Conservation (phyloP, 305 asterid species). For the Stenogyne calaminthoides region DNA sequence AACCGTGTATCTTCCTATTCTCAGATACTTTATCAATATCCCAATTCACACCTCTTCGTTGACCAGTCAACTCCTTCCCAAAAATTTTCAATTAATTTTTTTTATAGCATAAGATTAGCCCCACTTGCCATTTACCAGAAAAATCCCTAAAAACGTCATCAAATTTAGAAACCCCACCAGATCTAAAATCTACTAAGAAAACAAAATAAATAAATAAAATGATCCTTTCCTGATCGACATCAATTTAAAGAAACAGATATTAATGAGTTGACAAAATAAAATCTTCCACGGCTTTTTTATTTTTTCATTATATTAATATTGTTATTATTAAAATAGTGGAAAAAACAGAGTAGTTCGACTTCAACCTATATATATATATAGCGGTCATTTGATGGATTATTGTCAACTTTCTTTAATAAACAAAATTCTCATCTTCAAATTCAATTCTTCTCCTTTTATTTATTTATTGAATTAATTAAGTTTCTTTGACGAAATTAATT, state of each 20-base stretch:
- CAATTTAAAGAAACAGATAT: neutral
- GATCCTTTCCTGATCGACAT: neutral
- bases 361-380: no score
- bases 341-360: neutral
- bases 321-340: neutral
- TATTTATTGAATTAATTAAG: no score
- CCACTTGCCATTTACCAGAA: neutral
- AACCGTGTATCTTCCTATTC: conserved; percentile 22
- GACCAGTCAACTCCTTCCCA: neutral
- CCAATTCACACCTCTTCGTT: conserved; percentile 29
- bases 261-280: neutral
- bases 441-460: neutral
- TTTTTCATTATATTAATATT: neutral
- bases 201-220: neutral
- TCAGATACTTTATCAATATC: neutral
- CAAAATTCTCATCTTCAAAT: neutral
- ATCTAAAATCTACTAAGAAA: neutral
- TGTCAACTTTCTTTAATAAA: conserved; percentile 28
- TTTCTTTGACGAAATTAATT: neutral
- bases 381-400: conserved; percentile 26
- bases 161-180: conserved; percentile 15
- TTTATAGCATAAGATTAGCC: neutral
- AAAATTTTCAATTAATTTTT: neutral
- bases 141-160: neutral
- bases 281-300: neutral